Percentiles rank a stretch among this genome's conserved stretches.
Evolutionary conservation across 768 basidiomycete genomes (phyloP).

Genomic region (Dacryopinax spathularia): DNA sequence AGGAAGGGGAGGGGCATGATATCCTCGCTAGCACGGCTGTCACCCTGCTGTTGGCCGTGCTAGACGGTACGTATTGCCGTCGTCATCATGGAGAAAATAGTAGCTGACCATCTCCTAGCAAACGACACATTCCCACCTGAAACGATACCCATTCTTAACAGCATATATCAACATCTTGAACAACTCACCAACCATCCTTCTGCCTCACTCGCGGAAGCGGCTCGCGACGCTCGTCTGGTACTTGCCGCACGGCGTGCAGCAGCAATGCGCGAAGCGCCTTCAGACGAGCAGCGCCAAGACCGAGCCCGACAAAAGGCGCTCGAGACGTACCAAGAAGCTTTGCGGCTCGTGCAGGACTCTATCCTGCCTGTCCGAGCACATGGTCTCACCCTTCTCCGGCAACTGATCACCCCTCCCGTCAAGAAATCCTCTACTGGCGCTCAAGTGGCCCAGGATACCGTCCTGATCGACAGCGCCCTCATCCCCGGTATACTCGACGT

Average conservation of each 20-base stretch:
- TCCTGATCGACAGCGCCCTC: slow-evolving; percentile 41
- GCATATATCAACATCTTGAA: slow-evolving; percentile 55
- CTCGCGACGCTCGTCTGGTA: slow-evolving; percentile 69
- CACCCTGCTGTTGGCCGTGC: slow-evolving; percentile 63
- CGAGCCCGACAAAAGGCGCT: slow-evolving; percentile 27
- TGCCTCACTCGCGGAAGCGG: slow-evolving; percentile 38
- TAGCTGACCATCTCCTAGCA: background rate
- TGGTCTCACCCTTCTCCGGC: slow-evolving; percentile 67
- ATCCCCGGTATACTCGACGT: slow-evolving; percentile 74
- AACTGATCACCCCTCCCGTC: slow-evolving; percentile 43
- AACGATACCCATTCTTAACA: slow-evolving; percentile 48
- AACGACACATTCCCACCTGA: slow-evolving; percentile 49
- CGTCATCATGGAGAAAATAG: slow-evolving; percentile 22
- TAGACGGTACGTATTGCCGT: slow-evolving; percentile 50
- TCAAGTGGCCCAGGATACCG: slow-evolving; percentile 8
- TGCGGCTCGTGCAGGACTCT: slow-evolving; percentile 79
- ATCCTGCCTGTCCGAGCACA: slow-evolving; percentile 89
- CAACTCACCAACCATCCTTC: slow-evolving; percentile 35
- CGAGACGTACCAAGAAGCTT: slow-evolving; percentile 69
- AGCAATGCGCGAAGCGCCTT: slow-evolving; percentile 8
- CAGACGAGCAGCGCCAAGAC: slow-evolving; percentile 25
- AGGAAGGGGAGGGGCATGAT: slow-evolving; percentile 33
- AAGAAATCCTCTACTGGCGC: slow-evolving; percentile 15
- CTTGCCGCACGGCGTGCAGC: slow-evolving; percentile 64
- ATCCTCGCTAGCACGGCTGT: slow-evolving; percentile 66